Evolutionary conservation across 2,329 filamentous ascomycete genomes (phyloP), one percentile per base, ranked within the genome.

Genomic region (Didymella pinodella): DNA sequence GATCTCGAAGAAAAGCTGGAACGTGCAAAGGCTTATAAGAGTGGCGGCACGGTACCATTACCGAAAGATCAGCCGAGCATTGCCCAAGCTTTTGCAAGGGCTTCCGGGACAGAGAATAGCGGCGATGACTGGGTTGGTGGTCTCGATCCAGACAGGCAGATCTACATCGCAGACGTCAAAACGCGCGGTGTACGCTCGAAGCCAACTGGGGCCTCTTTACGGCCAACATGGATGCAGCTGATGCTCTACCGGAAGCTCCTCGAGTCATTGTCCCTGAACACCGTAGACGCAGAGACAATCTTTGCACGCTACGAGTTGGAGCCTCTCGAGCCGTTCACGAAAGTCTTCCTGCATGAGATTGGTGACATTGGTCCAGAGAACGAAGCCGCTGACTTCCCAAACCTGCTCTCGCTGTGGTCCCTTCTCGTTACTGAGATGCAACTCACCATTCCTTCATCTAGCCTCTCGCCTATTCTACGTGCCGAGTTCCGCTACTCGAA

Each of bases 131-230:
- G 59, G 62, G 22, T 60, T 2, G 65, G 51, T 7, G 46, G 44
- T 12, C 22, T 59, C 10, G 46, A 57, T 6, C 43, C 58, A 4
- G 64, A 74, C 40, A 76, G 70, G 53, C 72, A 80, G 53, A 77
- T 90, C n/a, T 97, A 96, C 75, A 80, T 99, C 48, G 88, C 88
- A 0, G 95, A 99, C 68, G 87, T 97, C 64, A 99, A 99, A 77
- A 98, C 94, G 0, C 86, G 93, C 18, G 84, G 83, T 0, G 86
- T 84, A 4, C 81, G 79, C n/a, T 84, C 83, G 2, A 72, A 91
- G 2, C 91, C 93, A 1, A 82, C 85, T 1, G 86, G 87, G 22
- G 80, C 86, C 0, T 85, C 88, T 0, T 83, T 92, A 44, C 86
- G 90, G 11, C 91, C 92, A 0, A 91, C 93, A 0, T 87, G 89